Conservation (phyloP, 2,329 filamentous ascomycete species). For the Colletotrichum cereale region DNA sequence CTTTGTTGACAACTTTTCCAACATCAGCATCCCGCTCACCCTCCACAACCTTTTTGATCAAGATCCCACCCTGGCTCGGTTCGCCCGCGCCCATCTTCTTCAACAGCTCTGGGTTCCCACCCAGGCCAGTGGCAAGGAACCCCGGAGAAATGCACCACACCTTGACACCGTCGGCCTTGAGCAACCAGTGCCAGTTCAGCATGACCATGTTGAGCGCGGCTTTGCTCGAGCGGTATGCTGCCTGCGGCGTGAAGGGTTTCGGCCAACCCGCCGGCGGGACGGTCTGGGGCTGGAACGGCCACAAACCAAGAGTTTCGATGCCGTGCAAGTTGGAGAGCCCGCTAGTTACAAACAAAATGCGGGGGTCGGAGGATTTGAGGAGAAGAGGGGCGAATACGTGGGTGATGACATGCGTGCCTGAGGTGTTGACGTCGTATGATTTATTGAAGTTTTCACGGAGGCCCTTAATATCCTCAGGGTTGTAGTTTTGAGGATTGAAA, state of each 20-base stretch:
- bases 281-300: conserved; percentile 47
- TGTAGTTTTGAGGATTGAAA: conserved; percentile 52
- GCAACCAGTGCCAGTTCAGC: conserved; percentile 56
- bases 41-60: conserved; percentile 56
- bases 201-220: conserved; percentile 63
- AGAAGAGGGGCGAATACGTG: conserved; percentile 55
- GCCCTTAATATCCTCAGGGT: conserved; percentile 43
- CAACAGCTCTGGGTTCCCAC: conserved; percentile 47
- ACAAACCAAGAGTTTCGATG: conserved; percentile 42
- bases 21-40: conserved; percentile 56
- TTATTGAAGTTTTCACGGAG: conserved; percentile 58
- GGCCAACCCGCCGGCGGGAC: conserved; percentile 59
- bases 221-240: conserved; percentile 56
- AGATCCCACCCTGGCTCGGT: conserved; percentile 51
- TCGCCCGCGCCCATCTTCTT: conserved; percentile 52
- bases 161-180: conserved; percentile 63
- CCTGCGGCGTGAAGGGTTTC: conserved; percentile 49
- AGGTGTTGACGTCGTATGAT: conserved; percentile 64
- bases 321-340: conserved; percentile 53
- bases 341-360: conserved; percentile 62
- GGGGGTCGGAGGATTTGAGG: conserved; percentile 55
- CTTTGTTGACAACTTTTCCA: conserved; percentile 51
- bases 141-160: conserved; percentile 63
- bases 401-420: conserved; percentile 57
- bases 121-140: conserved; percentile 60